Evolutionary conservation across 306 rosid genomes (phyloP), one percentile per base, ranked within the genome.

Genomic region (Rubus parviflorus): DNA sequence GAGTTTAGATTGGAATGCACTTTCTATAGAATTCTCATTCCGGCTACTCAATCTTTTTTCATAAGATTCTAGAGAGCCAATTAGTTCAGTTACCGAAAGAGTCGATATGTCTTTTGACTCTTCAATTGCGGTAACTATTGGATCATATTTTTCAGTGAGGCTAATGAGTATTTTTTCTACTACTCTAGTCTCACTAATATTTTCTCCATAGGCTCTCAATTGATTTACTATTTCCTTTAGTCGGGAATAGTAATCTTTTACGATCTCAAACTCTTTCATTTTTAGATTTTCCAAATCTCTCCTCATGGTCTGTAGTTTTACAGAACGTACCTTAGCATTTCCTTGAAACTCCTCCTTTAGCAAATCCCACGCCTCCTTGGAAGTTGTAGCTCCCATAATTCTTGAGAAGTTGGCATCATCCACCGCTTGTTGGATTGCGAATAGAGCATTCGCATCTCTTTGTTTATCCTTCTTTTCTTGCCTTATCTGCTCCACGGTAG

Each of bases 191-290:
- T 73, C 35, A 6, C 14, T 57, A 9, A 54, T 72, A 2, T 40
- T 37, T 14, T 53, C 66, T 0, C 51, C 30, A 35, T 72, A 52
- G 15, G 65, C 35, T 54, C 35, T 72, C 23, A 72, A 7, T 72
- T 72, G 65, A 72, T 53, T 72, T 15, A 72, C 52, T 19, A 72
- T 10, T 4, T 49, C 6, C 2, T 52, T 49, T 4, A 72, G 3
- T 52, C 46, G 8, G 10, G 35, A 51, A 19, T 72, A 72, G 58
- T 47, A 69, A 47, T 48, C 9, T 70, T 45, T 70, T 20, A 56
- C 45, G 19, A 30, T 70, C 60, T 72, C 40, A 72, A 15, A 37
- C 6, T 56, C 77, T 22, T 73, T 73, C 77, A 56, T 73, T 42
- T 73, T 73, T 0, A 73, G 0, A 57, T 56, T 73, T 8, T 73